Conservation (phyloP, 768 basidiomycete genomes). For the Lentinula detonsa region DNA sequence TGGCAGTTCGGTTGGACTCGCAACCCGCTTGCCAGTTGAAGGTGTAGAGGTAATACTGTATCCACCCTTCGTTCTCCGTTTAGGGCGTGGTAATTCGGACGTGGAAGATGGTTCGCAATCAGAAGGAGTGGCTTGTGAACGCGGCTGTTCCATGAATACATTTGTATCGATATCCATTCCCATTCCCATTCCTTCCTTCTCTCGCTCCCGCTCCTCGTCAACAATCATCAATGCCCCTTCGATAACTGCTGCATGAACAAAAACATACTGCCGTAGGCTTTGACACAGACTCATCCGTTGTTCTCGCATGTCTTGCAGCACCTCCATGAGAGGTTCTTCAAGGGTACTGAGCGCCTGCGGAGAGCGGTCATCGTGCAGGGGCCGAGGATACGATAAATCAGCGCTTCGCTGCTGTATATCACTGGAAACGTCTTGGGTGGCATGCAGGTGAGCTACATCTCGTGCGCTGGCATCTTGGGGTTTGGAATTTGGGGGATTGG, state of each 20-base stretch:
- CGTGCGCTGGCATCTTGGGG: background rate
- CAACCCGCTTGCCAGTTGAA: slow-evolving; percentile 54
- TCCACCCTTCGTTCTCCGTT: background rate
- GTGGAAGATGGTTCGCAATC: background rate
- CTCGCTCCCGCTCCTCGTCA: slow-evolving; percentile 56
- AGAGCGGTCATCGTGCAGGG: slow-evolving; percentile 43
- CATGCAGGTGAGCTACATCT: background rate
- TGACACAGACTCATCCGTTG: slow-evolving; percentile 97
- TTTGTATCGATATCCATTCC: slow-evolving; percentile 2
- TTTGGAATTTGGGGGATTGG: too few species aligned
- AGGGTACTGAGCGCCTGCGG: slow-evolving; percentile 60
- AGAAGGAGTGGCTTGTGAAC: background rate
- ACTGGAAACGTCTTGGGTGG: background rate
- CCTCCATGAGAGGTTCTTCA: slow-evolving; percentile 71
- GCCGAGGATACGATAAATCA: slow-evolving; percentile 60
- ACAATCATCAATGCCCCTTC: slow-evolving; percentile 74
- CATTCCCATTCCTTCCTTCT: slow-evolving; percentile 13
- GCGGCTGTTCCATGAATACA: slow-evolving; percentile 3
- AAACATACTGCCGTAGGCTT: slow-evolving; percentile 90
- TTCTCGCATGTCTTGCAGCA: slow-evolving; percentile 91
- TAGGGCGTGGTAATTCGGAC: background rate
- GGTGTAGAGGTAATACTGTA: slow-evolving; percentile 16
- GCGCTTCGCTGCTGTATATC: slow-evolving; percentile 11
- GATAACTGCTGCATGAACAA: slow-evolving; percentile 81
- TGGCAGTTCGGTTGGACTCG: slow-evolving; percentile 65